Percentiles rank a stretch among this genome's conserved stretches.
phyloP scores from a whole-genome alignment of 169 alveolate species.

The Eimeria praecox region DNA sequence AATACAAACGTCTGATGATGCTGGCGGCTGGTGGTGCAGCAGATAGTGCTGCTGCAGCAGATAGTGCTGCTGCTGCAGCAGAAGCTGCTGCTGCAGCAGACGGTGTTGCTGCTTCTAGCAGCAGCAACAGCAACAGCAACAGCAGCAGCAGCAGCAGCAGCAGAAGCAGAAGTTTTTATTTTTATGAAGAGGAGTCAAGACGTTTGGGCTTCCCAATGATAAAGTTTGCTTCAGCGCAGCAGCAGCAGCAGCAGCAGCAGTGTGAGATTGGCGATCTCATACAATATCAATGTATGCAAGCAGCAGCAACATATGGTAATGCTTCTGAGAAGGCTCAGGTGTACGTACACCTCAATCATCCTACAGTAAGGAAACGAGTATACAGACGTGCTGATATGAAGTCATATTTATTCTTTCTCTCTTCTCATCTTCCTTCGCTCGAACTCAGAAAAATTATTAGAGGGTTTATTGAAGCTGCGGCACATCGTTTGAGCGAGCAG shows the following conservation, averaged over 20 bases:
- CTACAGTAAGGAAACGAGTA: background rate
- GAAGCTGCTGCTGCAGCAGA: background rate
- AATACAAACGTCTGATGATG: slow-evolving; percentile 1
- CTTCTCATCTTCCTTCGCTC: slow-evolving; percentile 22
- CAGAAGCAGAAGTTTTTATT: no score
- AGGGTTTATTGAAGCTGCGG: background rate
- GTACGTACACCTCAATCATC: slow-evolving; percentile 40
- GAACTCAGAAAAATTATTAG: background rate
- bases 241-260: slow-evolving; percentile 18
- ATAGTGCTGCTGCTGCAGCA: background rate
- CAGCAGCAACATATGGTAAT: slow-evolving; percentile 14
- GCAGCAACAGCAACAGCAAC: background rate
- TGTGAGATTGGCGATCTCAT: background rate
- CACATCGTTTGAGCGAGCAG: slow-evolving; percentile 8
- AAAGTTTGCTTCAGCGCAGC: background rate
- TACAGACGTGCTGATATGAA: slow-evolving; percentile 12
- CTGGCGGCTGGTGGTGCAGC: slow-evolving; percentile 18
- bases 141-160: background rate
- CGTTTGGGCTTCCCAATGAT: background rate
- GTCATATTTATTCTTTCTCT: slow-evolving; percentile 6
- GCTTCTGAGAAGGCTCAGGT: slow-evolving; percentile 36
- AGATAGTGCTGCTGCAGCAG: background rate
- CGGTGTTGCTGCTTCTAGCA: background rate
- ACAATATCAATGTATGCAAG: slow-evolving; percentile 47
- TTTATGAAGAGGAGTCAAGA: background rate